Base-by-base conservation (phyloP, 2,329 filamentous ascomycete genomes). In the Xylariaceae sp. region DNA sequence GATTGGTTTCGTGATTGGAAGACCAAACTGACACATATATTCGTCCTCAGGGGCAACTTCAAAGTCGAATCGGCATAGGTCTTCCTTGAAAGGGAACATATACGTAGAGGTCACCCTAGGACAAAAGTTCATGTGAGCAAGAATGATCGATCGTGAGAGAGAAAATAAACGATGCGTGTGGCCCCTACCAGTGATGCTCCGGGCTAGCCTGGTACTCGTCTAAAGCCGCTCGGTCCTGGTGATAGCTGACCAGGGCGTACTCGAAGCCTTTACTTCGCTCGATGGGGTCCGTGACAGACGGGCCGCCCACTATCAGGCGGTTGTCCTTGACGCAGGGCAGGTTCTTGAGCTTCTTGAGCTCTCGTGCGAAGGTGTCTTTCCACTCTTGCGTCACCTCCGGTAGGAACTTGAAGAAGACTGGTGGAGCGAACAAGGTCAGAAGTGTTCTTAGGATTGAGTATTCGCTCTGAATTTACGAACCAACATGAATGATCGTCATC, bases 11-110 rank as follows among this genome's bases (percentile, higher is more conserved):
- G n/a, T n/a, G n/a, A n/a, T n/a, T n/a, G n/a, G n/a, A n/a, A n/a
- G n/a, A n/a, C n/a, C n/a, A n/a, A n/a, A n/a, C n/a, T n/a, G n/a
- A 37, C 53, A 51, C 44, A 56, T 56, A 12, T 52, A 44, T 40
- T 56, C 50, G 20, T 54, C 57, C 20, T 54, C 48, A 1, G 40
- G 47, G 14, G 48, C 53, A 18, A 65, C 51, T 40, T 84, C 80
- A 59, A 84, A 83, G 60, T 84, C 81, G 62, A 83, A 84, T 18
- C 81, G 71, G 16, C 74, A 73, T 1, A 84, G 67, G 53, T 83
- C 80, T 48, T 84, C 80, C 18, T 77, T 79, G 61, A 74, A 84
- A 0, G 81, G 81, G 68, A 77, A 81, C 7, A 84, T 68, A 48
- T 78, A 79, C 2, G 73, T 76, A 26, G 73, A 77, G 0, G 81